Evolutionary conservation across 495 filamentous ascomycete species (phyloP), one percentile per base, ranked within the genome.

Genomic region (Barbatosphaeria neglecta): DNA sequence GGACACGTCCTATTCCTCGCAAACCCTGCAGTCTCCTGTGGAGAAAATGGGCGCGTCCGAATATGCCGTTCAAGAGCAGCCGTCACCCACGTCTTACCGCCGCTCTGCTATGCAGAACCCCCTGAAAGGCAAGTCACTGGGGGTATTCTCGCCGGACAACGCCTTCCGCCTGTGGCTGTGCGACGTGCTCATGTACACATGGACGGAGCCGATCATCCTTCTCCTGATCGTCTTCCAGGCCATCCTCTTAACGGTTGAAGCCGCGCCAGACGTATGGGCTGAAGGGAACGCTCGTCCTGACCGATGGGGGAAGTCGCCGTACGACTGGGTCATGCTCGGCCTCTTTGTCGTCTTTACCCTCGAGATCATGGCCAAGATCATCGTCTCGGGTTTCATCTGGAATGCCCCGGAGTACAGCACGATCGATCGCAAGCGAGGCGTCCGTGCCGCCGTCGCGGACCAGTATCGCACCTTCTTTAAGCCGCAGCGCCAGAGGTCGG

Each of bases 301-400:
- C 1, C 59, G 63, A 4, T 97, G 88, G 88, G 81, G 86, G 11
- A 59, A 54, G 19, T 66, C 69, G 9, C 72, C 69, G 22, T 84
- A 90, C 44, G 87, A 97, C 59, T 93, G 76, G 66, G 78, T 80
- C 16, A 72, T 97, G 13, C 74, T 96, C 43, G 80, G 61, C 2
- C 80, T 97, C 9, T 99, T 99, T 59, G 66, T 84, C 44, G 80
- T 99, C 49, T 99, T 96, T 58, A 94, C 92, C 6, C 60, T 93
- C 16, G 92, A 99, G 59, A 76, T 92, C 22, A 63, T 79, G 39
- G 81, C 84, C 44, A 81, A 86, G 48, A 80, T 86, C 31, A 80
- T 97, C 48, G 92, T 99, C 10, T 97, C 93, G 0, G 92, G 92
- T 5, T 80, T 96, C 45, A 70, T 99, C 33, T 68, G 93, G 45